phyloP scores from a whole-genome alignment of 345 rosid species.

The Noccaea caerulescens region DNA sequence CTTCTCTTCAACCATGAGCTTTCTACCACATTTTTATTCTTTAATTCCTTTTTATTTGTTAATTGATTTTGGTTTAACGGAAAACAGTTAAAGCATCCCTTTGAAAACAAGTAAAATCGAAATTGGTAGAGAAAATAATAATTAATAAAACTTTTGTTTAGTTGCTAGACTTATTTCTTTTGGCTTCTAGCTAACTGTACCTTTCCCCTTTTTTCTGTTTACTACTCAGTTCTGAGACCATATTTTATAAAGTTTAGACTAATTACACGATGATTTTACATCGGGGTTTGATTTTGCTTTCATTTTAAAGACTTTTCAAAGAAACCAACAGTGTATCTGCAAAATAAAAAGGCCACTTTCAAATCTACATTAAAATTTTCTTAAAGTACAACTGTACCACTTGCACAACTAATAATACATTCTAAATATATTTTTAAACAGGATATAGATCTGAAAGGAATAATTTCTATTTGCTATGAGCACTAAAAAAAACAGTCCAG shows the following conservation, averaged over 20 bases:
- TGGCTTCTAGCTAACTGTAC: neutral
- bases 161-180: neutral
- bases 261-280: conserved; percentile 7
- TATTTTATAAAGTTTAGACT: neutral
- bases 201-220: no score
- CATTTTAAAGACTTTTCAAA: neutral
- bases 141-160: neutral
- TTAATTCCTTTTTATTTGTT: conserved; percentile 18
- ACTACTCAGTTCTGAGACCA: no score
- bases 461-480: conserved; percentile 3
- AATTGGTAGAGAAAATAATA: conserved; percentile 11
- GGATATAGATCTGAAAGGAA: conserved; percentile 5
- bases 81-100: conserved; percentile 36
- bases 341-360: conserved; percentile 3
- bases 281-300: neutral
- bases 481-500: neutral
- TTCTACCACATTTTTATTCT: conserved; percentile 28
- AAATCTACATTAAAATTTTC: neutral
- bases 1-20: conserved; percentile 40
- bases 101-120: conserved; percentile 36
- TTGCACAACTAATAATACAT: conserved; percentile 23
- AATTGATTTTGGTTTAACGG: conserved; percentile 24
- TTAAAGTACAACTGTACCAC: conserved; percentile 6
- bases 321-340: neutral
- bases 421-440: conserved; percentile 1